Percentiles rank a stretch among this genome's conserved stretches.
Conservation (phyloP, 371 early-diverging fungal species). For the Haplosporangium sp. region DNA sequence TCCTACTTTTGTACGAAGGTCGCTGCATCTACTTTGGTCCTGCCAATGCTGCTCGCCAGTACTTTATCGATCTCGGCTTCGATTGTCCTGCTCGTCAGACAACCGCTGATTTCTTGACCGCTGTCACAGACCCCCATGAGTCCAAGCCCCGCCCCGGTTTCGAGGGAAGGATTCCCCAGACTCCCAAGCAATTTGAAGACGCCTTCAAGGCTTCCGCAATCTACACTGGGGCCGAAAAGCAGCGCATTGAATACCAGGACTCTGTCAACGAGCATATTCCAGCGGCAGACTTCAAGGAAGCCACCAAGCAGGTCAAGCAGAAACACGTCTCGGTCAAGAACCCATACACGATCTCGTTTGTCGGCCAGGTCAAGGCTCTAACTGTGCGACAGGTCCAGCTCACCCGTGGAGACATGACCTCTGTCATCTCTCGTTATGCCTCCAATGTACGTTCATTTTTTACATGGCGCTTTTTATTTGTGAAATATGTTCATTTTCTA, state of each 20-base stretch:
- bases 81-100: constrained; percentile 79
- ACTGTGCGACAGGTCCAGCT: constrained; percentile 72
- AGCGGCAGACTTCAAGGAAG: constrained; percentile 61
- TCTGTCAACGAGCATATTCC: constrained; percentile 48
- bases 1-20: constrained; percentile 76
- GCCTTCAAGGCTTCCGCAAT: constrained; percentile 56
- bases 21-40: constrained; percentile 82
- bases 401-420: constrained; percentile 60
- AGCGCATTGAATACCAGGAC: constrained; percentile 58
- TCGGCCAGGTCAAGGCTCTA: constrained; percentile 68
- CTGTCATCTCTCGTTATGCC: constrained; percentile 67
- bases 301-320: constrained; percentile 65
- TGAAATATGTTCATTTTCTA: too few species aligned
- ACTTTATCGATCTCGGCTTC: constrained; percentile 77
- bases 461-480: too few species aligned
- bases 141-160: constrained; percentile 66
- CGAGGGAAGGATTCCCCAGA: constrained; percentile 60
- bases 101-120: constrained; percentile 83
- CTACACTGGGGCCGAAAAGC: constrained; percentile 53
- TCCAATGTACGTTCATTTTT: constrained; percentile 48
- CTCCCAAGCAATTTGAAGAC: constrained; percentile 61
- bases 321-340: constrained; percentile 62
- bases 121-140: constrained; percentile 72
- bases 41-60: constrained; percentile 68
- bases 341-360: constrained; percentile 72